These are phyloP conservation scores for Phytophthora foliorum DNA, from an alignment of 352 stramenopile species.

Conservation along the genomic window DNA sequence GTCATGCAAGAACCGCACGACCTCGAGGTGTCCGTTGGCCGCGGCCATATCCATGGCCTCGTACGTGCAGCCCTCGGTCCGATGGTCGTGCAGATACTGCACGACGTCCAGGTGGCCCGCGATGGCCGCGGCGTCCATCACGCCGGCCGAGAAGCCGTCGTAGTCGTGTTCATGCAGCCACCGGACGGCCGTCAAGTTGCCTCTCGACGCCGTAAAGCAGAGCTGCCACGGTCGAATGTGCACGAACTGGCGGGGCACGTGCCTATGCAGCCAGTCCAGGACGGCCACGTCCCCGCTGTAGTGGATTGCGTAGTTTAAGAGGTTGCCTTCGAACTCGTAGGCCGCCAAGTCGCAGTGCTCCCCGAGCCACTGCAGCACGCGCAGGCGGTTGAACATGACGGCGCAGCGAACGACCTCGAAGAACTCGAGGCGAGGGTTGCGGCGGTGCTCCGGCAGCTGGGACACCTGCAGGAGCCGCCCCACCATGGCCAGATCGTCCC, in stretches of 20 bases:
- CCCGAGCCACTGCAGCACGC: constrained; percentile 35
- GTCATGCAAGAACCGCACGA: constrained; percentile 44
- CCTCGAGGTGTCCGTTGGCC: constrained; percentile 37
- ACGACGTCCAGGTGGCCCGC: constrained; percentile 37
- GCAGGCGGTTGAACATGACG: constrained; percentile 37
- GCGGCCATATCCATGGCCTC: constrained; percentile 51
- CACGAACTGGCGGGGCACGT: constrained; percentile 35
- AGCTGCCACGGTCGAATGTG: constrained; percentile 39
- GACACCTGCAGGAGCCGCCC: constrained; percentile 22
- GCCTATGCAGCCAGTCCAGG: constrained; percentile 37
- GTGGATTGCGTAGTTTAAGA: constrained; percentile 40
- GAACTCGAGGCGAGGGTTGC: constrained; percentile 39
- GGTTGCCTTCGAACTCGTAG: constrained; percentile 44
- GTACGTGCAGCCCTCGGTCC: constrained; percentile 35
- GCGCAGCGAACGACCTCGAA: constrained; percentile 45
- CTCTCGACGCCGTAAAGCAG: constrained; percentile 39
- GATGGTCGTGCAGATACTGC: constrained; percentile 39
- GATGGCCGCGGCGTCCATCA: constrained; percentile 43
- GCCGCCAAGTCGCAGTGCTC: constrained; percentile 21
- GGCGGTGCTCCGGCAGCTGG: constrained; percentile 12
- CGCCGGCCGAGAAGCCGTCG: constrained; percentile 28
- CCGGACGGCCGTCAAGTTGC: constrained; percentile 32
- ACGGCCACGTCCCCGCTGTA: constrained; percentile 32
- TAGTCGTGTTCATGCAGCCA: constrained; percentile 41
- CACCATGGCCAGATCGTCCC: constrained; percentile 33